Percentiles rank a stretch among this genome's conserved stretches.
Evolutionary conservation across 371 early-diverging fungal genomes (phyloP).

Genomic region (Sanchytrium tribonematis): DNA sequence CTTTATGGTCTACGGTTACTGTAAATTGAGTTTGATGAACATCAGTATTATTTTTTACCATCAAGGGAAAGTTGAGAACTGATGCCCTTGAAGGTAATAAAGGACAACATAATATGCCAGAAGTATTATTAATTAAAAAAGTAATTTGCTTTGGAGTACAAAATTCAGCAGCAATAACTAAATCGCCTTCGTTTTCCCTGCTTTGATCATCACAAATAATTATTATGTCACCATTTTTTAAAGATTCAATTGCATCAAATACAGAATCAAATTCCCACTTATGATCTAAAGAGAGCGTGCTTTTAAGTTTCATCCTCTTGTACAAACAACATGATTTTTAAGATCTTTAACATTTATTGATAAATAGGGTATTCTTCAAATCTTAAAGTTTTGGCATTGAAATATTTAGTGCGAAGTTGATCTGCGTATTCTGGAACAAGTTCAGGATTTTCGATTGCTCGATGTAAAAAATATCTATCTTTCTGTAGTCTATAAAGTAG

Average conservation of each 20-base stretch:
- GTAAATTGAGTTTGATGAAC: conserved; percentile 71
- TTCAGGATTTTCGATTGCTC: not conserved
- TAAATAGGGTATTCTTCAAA: not conserved
- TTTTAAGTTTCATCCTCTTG: too few species aligned
- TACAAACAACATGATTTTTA: too few species aligned
- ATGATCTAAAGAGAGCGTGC: too few species aligned
- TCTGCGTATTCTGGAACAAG: not conserved
- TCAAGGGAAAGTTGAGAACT: conserved; percentile 45
- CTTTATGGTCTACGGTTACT: conserved; percentile 50
- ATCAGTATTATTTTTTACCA: conserved; percentile 71
- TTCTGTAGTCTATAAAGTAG: not conserved
- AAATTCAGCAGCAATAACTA: conserved; percentile 69
- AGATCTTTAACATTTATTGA: too few species aligned
- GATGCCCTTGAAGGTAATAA: not conserved
- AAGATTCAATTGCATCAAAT: conserved; percentile 23
- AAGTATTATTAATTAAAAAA: conserved; percentile 31
- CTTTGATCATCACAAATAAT: conserved; percentile 83
- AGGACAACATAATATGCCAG: not conserved
- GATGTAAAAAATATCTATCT: not conserved
- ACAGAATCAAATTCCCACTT: conserved; percentile 30
- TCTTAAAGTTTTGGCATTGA: not conserved
- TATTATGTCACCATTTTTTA: conserved; percentile 41
- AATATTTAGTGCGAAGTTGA: not conserved
- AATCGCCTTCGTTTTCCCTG: conserved; percentile 88
- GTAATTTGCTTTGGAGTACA: conserved; percentile 67